Percentiles rank a stretch among this genome's conserved stretches.
Conservation (phyloP, 2,329 filamentous ascomycete genomes). For the Ophiocordyceps camponoti-rufipedis region DNA sequence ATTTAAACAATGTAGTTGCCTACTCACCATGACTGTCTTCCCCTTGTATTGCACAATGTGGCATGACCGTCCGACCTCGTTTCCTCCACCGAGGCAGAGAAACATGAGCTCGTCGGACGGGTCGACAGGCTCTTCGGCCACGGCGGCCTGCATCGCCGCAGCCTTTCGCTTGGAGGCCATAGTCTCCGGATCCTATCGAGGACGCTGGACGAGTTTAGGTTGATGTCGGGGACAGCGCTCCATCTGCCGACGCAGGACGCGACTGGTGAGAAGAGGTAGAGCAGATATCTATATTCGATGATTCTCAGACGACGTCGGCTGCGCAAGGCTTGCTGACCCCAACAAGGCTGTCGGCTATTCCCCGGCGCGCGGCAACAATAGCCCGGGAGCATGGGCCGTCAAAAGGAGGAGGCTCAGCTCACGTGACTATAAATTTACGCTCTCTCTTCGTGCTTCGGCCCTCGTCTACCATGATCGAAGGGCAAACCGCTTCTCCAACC, state of each 20-base stretch:
- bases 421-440: conserved; percentile 27
- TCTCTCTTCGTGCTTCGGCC: conserved; percentile 11
- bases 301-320: background rate
- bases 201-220: too few species aligned
- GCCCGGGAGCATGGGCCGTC: background rate
- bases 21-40: conserved; percentile 85
- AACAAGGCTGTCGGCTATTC: background rate
- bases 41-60: conserved; percentile 99
- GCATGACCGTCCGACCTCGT: conserved; percentile 91
- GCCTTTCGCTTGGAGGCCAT: conserved; percentile 96
- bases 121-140: conserved; percentile 71
- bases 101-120: conserved; percentile 91
- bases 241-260: background rate
- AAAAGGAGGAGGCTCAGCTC: conserved; percentile 5
- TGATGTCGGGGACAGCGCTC: background rate
- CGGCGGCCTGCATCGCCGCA: conserved; percentile 47
- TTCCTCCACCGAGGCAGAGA: conserved; percentile 81
- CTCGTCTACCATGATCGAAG: conserved; percentile 11
- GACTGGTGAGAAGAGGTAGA: too few species aligned
- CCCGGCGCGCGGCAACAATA: background rate
- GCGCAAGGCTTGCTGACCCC: background rate
- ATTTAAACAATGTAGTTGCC: background rate
- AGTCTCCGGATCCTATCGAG: background rate
- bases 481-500: conserved; percentile 10
- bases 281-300: too few species aligned